Conservation (phyloP, 306 rosid species). For the Parietaria judaica region DNA sequence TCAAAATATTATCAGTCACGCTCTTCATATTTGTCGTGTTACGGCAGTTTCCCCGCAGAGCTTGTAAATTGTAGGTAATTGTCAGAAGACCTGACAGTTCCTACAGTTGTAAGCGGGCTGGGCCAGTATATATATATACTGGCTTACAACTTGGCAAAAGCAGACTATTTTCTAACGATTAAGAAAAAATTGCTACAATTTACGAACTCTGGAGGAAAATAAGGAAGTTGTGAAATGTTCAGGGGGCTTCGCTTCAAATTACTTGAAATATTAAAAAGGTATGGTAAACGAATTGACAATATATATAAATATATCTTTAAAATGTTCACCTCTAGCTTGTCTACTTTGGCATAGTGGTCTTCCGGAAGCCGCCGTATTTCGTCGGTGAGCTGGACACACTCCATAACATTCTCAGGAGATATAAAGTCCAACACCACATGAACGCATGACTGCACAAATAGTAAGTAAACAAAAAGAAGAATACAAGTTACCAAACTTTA, state of each 20-base stretch:
- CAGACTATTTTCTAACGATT: too few species aligned
- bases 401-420: constrained; percentile 72
- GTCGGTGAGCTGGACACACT: constrained; percentile 64
- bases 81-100: too few species aligned
- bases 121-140: too few species aligned
- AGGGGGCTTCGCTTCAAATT: too few species aligned
- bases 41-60: too few species aligned
- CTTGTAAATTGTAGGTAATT: too few species aligned
- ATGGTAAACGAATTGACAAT: too few species aligned
- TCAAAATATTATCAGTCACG: not conserved
- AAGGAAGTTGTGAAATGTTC: not conserved
- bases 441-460: constrained; percentile 62
- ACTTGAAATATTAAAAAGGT: too few species aligned
- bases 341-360: constrained; percentile 61
- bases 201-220: constrained; percentile 2
- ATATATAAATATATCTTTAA: not conserved
- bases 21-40: too few species aligned
- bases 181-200: not conserved
- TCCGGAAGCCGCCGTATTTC: constrained; percentile 69
- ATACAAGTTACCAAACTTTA: not conserved
- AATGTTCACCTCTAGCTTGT: constrained; percentile 65
- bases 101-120: too few species aligned
- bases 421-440: constrained; percentile 81
- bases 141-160: too few species aligned
- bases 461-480: not conserved